Percentiles rank a stretch among this genome's conserved stretches.
These are phyloP conservation scores for Aureobasidium sp. DNA, from an alignment of 2,329 filamentous ascomycete species.

Conservation along the genomic window DNA sequence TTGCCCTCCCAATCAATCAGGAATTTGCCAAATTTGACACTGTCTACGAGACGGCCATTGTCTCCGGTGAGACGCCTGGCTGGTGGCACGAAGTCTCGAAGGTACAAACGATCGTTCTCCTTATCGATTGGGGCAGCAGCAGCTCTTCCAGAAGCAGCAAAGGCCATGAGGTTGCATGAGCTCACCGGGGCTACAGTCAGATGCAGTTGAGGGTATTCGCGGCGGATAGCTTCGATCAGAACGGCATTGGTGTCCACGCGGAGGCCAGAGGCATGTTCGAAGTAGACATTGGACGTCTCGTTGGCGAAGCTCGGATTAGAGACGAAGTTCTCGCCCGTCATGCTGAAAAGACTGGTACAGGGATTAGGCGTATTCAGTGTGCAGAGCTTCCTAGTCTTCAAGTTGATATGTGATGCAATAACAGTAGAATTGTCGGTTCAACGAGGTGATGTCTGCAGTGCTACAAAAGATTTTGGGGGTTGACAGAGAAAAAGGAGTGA, in stretches of 20 bases:
- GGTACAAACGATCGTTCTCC: slow-evolving; percentile 31
- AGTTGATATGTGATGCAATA: neutral
- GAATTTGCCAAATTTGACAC: slow-evolving; percentile 36
- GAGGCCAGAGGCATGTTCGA: slow-evolving; percentile 35
- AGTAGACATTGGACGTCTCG: slow-evolving; percentile 31
- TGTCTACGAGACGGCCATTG: slow-evolving; percentile 30
- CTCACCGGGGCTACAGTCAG: slow-evolving; percentile 31
- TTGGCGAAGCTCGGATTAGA: slow-evolving; percentile 19
- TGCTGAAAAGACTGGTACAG: neutral
- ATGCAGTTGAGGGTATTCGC: slow-evolving; percentile 37
- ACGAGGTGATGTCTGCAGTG: neutral
- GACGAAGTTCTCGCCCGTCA: neutral
- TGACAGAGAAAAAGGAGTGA: neutral
- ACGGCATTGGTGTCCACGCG: slow-evolving; percentile 37
- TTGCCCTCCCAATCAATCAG: slow-evolving; percentile 37
- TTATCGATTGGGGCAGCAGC: slow-evolving; percentile 34
- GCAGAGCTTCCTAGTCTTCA: neutral
- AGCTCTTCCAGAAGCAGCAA: slow-evolving; percentile 34
- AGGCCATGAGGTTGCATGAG: slow-evolving; percentile 32
- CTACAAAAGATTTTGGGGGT: neutral
- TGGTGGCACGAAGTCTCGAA: slow-evolving; percentile 32
- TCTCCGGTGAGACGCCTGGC: slow-evolving; percentile 29
- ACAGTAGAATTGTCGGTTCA: neutral
- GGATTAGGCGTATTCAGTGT: neutral
- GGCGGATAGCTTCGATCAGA: slow-evolving; percentile 35